Evolutionary conservation across 2,329 filamentous ascomycete species (phyloP), one percentile per base, ranked within the genome.

Genomic region (Trichophyton simii): DNA sequence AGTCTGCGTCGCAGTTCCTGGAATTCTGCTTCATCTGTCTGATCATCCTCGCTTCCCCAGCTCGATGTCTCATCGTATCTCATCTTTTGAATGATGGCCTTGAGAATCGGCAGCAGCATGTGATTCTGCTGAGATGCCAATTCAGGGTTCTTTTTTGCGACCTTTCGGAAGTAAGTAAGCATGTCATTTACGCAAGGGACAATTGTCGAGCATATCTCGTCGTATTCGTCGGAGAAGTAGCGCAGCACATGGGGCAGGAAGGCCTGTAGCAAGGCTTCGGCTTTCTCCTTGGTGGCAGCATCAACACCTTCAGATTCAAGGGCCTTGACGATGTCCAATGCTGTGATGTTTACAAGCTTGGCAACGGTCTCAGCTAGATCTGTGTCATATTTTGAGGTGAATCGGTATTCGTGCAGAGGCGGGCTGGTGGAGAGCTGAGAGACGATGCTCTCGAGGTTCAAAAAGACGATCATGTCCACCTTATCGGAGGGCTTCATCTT

Each of bases 201-300:
- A 62, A 97, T 90, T 11, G 90, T 94, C 41, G 91, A 95, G 79
- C 94, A 97, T 67, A 99, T 87, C 77, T 99, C 94, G 73, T 99
- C 94, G 73, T 95, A 99, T 72, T 99, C 91, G 74, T 99, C 94
- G 25, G 91, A 88, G 76, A 99, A 96, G 79, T 96, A 96, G 44
- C 92, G 88, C 58, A 99, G 79, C 11, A 97, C 81, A 67, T 91
- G 87, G 0, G 91, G 90, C 31, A 96, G 79, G 72, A 97, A 97
- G 46, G 84, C 83, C 70, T 88, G 87, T 60, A 97, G 80, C 63
- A 95, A 83, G 67, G 87, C 85, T 67, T 94, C 90, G 58, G 94
- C 92, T 68, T 86, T 87, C 54, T 82, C 80, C 67, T 84, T 85
- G 28, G 85, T 86, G 50, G 85, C 80, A 31, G 85, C 80, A 64